A percentile compares a stretch with the other conserved stretches of the same genome.
Evolutionary conservation across 495 filamentous ascomycete species (phyloP).

Genomic region (Friedmanniomyces endolithicus): DNA sequence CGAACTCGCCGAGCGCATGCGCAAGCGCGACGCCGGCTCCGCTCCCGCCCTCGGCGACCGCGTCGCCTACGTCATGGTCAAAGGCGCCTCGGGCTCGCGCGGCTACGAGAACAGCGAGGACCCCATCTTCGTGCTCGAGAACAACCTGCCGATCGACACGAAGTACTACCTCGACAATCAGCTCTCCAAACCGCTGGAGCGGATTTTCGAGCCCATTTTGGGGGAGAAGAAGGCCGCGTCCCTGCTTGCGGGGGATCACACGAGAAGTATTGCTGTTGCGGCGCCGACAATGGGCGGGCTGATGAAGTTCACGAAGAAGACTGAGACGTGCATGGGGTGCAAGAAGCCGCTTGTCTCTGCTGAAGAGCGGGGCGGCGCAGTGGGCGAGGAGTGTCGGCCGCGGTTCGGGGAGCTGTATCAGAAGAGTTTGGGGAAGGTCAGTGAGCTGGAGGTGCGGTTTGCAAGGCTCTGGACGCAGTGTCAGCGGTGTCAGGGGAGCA

Average conservation of each 20-base stretch:
- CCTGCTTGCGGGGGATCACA: conserved; percentile 80
- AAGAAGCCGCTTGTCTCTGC: conserved; percentile 81
- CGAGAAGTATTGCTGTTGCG: conserved; percentile 77
- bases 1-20: conserved; percentile 88
- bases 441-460: conserved; percentile 86
- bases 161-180: conserved; percentile 99
- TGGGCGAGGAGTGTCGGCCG: conserved; percentile 72
- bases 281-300: conserved; percentile 81
- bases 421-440: conserved; percentile 73
- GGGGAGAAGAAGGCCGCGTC: conserved; percentile 79
- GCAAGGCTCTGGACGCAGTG: conserved; percentile 95
- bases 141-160: conserved; percentile 96
- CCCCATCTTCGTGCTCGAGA: conserved; percentile 89
- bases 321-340: conserved; percentile 95
- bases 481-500: conserved; percentile 90
- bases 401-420: conserved; percentile 88
- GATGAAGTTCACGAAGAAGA: conserved; percentile 98
- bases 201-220: conserved; percentile 96
- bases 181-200: conserved; percentile 78
- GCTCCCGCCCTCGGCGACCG: conserved; percentile 91
- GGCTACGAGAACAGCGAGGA: conserved; percentile 96
- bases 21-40: conserved; percentile 87
- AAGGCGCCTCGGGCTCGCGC: conserved; percentile 72
- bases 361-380: conserved; percentile 70
- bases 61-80: conserved; percentile 96